Base-by-base conservation (phyloP, 2,329 filamentous ascomycete genomes). In the Ceratocystis alfenasii region DNA sequence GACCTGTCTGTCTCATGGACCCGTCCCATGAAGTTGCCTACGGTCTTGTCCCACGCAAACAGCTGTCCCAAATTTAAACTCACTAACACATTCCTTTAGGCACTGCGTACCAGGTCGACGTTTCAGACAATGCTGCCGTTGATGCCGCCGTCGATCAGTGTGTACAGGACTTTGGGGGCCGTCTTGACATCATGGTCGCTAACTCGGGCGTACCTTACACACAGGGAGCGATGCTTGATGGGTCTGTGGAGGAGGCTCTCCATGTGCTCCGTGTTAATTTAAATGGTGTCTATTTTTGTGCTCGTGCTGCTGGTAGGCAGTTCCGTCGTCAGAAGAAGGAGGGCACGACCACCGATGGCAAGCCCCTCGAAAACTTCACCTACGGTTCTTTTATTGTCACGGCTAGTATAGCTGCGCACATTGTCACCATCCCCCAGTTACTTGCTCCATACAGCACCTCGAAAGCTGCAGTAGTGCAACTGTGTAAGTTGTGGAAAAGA, bases 221-320 rank as follows among this genome's bases (percentile, higher is more conserved):
- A 1, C 79, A 89, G 67, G 86, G 87, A 0, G 73, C 84, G 7
- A 84, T 87, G 72, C 78, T 89, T 45, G 85, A 89, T 68, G 87
- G 85, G 28, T 76, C 82, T 4, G 72, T 86, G 20, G 80, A 84
- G 20, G 82, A 84, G 71, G 89, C 88, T 76, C 80, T 80, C 62
- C 81, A 84, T 68, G 86, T 93, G 48, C 79, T 90, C 70, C 77
- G 79, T 60, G 87, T 87, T 62, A 88, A 94, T 74, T 75, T 93
- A 15, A 87, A 90, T 73, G 87, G 87, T 63, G 87, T 87, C 48
- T 90, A 88, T 76, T 93, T 89, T 80, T 89, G 85, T 72, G 88
- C 88, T 46, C 82, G 82, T 71, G 85, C 83, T 0, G 88, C 87
- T 0, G 88, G 85, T 6, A 76, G 79, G 62, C 83, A 89, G 74